Percentiles rank a stretch among this genome's conserved stretches.
These are phyloP conservation scores for Fusarium globosum DNA, from an alignment of 2,329 filamentous ascomycete species.

Conservation along the genomic window DNA sequence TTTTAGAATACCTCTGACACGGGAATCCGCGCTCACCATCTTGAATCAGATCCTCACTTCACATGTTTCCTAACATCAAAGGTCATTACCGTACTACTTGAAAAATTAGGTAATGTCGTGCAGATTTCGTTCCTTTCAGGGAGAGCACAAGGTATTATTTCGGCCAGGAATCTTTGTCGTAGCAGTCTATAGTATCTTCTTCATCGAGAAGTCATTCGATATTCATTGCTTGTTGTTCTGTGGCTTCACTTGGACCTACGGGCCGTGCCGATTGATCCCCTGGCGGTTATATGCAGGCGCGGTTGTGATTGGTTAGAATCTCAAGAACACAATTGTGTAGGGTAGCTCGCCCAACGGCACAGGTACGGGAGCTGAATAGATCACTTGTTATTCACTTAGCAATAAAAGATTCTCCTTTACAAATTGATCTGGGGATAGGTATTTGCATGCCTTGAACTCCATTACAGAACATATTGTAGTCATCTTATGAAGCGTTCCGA, in stretches of 20 bases:
- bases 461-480: too few relatives aligned
- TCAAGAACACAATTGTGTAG: accelerated
- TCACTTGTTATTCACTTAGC: accelerated
- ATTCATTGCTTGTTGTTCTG: neutral
- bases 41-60: accelerated
- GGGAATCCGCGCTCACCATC: neutral
- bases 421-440: too few relatives aligned
- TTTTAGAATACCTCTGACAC: accelerated
- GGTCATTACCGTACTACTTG: too few relatives aligned
- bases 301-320: neutral
- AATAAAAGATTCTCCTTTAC: too few relatives aligned
- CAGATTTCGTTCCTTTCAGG: accelerated
- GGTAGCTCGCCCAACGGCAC: neutral
- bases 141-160: accelerated
- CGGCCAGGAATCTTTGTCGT: accelerated
- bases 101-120: accelerated
- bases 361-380: accelerated
- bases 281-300: too few relatives aligned
- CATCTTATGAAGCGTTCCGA: too few relatives aligned
- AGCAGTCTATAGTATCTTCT: neutral
- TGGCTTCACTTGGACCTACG: neutral
- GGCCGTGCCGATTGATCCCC: too few relatives aligned
- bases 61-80: neutral
- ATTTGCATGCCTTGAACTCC: too few relatives aligned
- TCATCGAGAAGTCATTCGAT: accelerated